These are phyloP conservation scores for Dothideomycetidae sp. DNA, from an alignment of 2,329 filamentous ascomycete species.

Conservation along the genomic window DNA sequence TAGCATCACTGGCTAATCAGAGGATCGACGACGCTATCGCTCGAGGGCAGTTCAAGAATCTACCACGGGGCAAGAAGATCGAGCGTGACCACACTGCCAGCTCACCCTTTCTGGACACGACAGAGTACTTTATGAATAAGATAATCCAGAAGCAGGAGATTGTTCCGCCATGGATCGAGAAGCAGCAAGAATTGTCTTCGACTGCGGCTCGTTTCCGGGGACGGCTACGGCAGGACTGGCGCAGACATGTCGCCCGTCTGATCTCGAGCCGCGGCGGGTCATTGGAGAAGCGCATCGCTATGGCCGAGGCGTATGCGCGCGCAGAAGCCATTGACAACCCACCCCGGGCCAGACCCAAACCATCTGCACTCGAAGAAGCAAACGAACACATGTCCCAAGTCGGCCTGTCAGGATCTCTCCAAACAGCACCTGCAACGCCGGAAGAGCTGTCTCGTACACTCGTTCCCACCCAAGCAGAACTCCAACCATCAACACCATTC, in stretches of 20 bases:
- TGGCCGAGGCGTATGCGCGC: conserved; percentile 58
- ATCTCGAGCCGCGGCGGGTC: conserved; percentile 67
- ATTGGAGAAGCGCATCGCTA: conserved; percentile 55
- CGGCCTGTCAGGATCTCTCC: conserved; percentile 31
- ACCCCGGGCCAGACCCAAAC: conserved; percentile 28
- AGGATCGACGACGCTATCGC: conserved; percentile 89
- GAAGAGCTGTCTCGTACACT: conserved; percentile 13
- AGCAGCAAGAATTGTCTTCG: conserved; percentile 76
- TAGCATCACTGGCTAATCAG: conserved; percentile 77
- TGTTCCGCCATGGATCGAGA: conserved; percentile 96
- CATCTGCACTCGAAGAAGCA: conserved; percentile 31
- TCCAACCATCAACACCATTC: background rate
- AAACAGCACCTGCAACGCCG: conserved; percentile 14
- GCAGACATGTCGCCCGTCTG: conserved; percentile 60
- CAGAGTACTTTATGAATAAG: conserved; percentile 96
- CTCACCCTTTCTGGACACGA: conserved; percentile 87
- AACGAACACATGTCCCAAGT: conserved; percentile 32
- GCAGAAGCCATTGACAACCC: conserved; percentile 59
- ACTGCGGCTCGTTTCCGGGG: conserved; percentile 56
- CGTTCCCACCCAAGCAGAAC: conserved; percentile 7
- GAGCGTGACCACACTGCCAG: conserved; percentile 68
- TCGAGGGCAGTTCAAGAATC: conserved; percentile 74
- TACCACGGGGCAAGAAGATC: conserved; percentile 66
- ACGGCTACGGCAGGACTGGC: conserved; percentile 71
- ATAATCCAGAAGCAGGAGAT: conserved; percentile 95